These are phyloP conservation scores for Monosporascus cannonballus DNA, from an alignment of 2,329 filamentous ascomycete species.

Conservation along the genomic window DNA sequence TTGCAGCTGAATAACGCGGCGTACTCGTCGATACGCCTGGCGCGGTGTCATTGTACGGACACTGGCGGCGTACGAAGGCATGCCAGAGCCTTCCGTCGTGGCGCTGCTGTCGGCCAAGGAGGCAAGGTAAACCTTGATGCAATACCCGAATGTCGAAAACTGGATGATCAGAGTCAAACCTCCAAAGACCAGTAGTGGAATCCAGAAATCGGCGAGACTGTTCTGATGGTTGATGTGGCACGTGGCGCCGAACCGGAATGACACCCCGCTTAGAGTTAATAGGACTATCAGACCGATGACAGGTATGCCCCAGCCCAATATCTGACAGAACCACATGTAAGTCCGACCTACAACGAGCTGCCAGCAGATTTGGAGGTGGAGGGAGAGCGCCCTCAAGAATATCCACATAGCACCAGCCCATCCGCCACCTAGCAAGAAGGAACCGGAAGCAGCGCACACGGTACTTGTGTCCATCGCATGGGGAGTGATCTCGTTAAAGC, in stretches of 20 bases:
- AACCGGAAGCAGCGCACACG: conserved; percentile 82
- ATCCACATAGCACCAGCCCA: conserved; percentile 84
- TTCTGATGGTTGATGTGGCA: conserved; percentile 93
- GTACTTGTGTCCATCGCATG: conserved; percentile 81
- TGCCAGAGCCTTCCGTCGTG: conserved; percentile 63
- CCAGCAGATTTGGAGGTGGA: conserved; percentile 98
- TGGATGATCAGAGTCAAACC: conserved; percentile 62
- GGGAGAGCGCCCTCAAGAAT: conserved; percentile 80
- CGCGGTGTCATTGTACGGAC: conserved; percentile 72
- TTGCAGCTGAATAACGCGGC: conserved; percentile 81
- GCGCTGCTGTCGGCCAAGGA: conserved; percentile 69
- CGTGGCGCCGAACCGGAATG: conserved; percentile 83
- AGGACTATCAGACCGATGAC: conserved; percentile 68
- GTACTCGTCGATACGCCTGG: conserved; percentile 81
- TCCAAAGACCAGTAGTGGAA: conserved; percentile 65
- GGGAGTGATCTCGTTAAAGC: conserved; percentile 84
- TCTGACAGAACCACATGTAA: conserved; percentile 83
- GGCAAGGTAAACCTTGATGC: conserved; percentile 87
- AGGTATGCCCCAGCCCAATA: conserved; percentile 78
- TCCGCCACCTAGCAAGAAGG: conserved; percentile 80
- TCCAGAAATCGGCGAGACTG: conserved; percentile 83
- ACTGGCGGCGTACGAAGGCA: conserved; percentile 73
- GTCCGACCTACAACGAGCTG: conserved; percentile 79
- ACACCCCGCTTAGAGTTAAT: conserved; percentile 82
- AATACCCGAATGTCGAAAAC: conserved; percentile 71